A percentile compares a stretch with the other conserved stretches of the same genome.
phyloP scores from a whole-genome alignment of 148 eudicot genomes.

The Simmondsia chinensis region DNA sequence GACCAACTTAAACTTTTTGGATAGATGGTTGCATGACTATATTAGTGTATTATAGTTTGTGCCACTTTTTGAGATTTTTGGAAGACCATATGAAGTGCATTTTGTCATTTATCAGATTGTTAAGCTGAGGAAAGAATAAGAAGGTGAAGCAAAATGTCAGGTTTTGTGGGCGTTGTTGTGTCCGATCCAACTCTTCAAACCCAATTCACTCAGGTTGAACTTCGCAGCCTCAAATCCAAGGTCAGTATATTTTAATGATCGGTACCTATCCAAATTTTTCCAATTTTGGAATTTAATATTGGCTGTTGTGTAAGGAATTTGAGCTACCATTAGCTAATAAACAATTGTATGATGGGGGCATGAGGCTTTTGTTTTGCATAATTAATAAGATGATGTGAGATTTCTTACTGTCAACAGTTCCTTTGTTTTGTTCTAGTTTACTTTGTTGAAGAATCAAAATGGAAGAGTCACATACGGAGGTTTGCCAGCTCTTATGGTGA shows the following conservation, averaged over 20 bases:
- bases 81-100: too few relatives aligned
- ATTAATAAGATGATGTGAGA: too few relatives aligned
- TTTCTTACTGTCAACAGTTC: too few relatives aligned
- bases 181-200: constrained; percentile 25
- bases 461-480: constrained; percentile 70
- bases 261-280: neutral
- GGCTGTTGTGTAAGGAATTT: neutral
- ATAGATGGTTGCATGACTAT: too few relatives aligned
- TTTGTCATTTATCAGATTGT: too few relatives aligned
- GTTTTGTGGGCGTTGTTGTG: constrained; percentile 26
- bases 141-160: constrained; percentile 12
- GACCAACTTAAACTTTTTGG: too few relatives aligned
- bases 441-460: constrained; percentile 44
- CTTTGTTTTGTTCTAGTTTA: constrained; percentile 41
- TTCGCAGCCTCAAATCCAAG: constrained; percentile 21
- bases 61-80: too few relatives aligned
- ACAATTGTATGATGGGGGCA: too few relatives aligned
- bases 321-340: too few relatives aligned
- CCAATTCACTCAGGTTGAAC: constrained; percentile 34
- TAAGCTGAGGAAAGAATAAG: neutral
- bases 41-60: too few relatives aligned
- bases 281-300: neutral
- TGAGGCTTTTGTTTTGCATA: too few relatives aligned
- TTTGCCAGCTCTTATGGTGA: constrained; percentile 62
- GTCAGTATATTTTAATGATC: constrained; percentile 6